A percentile compares a stretch with the other conserved stretches of the same genome.
phyloP scores from a whole-genome alignment of 805 yeast genomes.

The Maudiozyma pseudohumilis region DNA sequence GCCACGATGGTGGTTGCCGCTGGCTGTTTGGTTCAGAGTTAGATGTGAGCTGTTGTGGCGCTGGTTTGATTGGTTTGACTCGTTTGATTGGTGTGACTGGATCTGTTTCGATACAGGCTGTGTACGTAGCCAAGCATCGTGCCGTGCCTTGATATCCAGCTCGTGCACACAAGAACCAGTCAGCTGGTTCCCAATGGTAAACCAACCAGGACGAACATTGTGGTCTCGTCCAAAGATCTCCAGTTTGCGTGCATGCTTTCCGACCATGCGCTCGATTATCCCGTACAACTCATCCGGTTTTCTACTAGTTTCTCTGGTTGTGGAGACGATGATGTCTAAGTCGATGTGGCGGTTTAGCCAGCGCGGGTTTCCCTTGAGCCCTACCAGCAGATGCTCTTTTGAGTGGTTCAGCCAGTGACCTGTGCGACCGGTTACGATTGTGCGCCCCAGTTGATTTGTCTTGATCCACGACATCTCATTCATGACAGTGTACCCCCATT shows the following conservation, averaged over 20 bases:
- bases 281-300: conserved; percentile 90
- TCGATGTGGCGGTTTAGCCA: conserved; percentile 66
- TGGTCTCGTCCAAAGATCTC: conserved; percentile 87
- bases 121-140: conserved; percentile 26
- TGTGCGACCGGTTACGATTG: conserved; percentile 90
- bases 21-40: neutral
- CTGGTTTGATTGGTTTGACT: neutral
- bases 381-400: conserved; percentile 81
- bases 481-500: conserved; percentile 73
- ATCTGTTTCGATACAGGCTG: neutral
- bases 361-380: conserved; percentile 66
- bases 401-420: conserved; percentile 97
- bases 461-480: conserved; percentile 89
- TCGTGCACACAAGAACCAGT: conserved; percentile 51
- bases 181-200: conserved; percentile 76
- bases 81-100: neutral
- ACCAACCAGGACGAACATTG: conserved; percentile 84
- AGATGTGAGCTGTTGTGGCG: neutral
- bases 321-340: conserved; percentile 66
- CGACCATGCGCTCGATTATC: conserved; percentile 76
- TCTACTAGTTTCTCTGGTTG: conserved; percentile 79
- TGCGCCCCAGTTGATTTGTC: conserved; percentile 75
- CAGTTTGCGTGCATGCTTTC: conserved; percentile 62
- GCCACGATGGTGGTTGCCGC: neutral
- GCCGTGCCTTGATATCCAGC: conserved; percentile 40